These are phyloP conservation scores for Fusarium tupiense DNA, from an alignment of 2,329 filamentous ascomycete genomes.

Conservation along the genomic window DNA sequence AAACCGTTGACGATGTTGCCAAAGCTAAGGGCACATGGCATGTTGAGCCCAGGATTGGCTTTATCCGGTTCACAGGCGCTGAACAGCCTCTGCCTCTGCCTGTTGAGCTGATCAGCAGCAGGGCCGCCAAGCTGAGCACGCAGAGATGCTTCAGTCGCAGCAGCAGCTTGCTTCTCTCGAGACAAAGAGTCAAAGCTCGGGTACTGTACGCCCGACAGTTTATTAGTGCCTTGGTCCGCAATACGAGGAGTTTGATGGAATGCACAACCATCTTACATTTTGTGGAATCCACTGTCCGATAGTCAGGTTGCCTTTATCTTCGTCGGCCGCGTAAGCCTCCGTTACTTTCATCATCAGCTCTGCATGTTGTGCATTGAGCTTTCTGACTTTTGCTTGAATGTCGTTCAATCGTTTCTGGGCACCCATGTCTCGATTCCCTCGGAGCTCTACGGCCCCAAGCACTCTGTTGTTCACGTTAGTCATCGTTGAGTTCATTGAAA, in stretches of 20 bases:
- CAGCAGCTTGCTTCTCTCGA: background rate
- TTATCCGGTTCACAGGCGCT: background rate
- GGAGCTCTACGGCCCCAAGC: background rate
- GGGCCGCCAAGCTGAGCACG: background rate
- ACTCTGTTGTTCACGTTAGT: background rate
- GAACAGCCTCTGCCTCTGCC: background rate
- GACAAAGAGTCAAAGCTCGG: background rate
- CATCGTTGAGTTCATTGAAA: too few relatives aligned
- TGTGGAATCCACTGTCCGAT: background rate
- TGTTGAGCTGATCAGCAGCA: background rate
- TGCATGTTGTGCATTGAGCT: background rate
- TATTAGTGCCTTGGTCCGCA: background rate
- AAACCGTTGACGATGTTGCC: background rate
- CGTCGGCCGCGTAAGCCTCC: fast-evolving
- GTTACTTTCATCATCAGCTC: fast-evolving
- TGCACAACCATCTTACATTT: background rate
- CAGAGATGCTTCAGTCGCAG: background rate
- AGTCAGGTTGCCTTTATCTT: background rate
- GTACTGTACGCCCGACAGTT: background rate
- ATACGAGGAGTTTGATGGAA: background rate
- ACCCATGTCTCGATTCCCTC: background rate
- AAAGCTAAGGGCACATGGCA: background rate
- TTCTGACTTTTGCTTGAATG: background rate
- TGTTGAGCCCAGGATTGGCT: background rate
- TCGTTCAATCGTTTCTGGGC: background rate